These are phyloP conservation scores for Elaeagnus macrophylla DNA, from an alignment of 306 rosid species.

Conservation along the genomic window DNA sequence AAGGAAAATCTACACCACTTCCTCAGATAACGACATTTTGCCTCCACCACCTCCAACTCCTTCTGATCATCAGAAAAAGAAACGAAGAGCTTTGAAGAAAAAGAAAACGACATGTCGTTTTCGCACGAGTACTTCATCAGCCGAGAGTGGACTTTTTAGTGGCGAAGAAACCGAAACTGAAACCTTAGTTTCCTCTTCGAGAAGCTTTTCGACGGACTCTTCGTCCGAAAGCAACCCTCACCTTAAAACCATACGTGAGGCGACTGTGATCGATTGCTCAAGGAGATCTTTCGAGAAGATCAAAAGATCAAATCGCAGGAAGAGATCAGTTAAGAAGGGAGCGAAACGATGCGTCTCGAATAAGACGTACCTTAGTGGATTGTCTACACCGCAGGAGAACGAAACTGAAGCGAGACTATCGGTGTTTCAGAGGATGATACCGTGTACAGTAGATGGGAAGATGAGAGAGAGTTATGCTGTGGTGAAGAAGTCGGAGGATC, in stretches of 20 bases:
- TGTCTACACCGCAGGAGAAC: constrained; percentile 7
- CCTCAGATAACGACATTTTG: constrained; percentile 25
- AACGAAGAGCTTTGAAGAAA: constrained; percentile 21
- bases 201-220: constrained; percentile 39
- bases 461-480: constrained; percentile 51
- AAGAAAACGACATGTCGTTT: constrained; percentile 19
- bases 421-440: constrained; percentile 42
- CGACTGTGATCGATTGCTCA: background rate
- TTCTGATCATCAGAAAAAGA: constrained; percentile 7
- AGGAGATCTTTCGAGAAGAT: background rate
- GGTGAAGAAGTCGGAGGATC: constrained; percentile 53
- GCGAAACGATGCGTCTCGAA: constrained; percentile 16
- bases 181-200: constrained; percentile 46
- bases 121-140: constrained; percentile 50
- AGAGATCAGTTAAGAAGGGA: constrained; percentile 8
- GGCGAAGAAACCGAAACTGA: constrained; percentile 36
- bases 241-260: constrained; percentile 28
- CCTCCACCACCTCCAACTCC: constrained; percentile 24
- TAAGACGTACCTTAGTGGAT: background rate
- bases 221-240: constrained; percentile 20
- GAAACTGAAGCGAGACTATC: constrained; percentile 51
- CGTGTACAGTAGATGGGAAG: constrained; percentile 47
- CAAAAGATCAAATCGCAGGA: constrained; percentile 8
- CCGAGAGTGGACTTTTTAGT: constrained; percentile 41
- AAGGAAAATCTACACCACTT: constrained; percentile 39